phyloP scores from a whole-genome alignment of 768 basidiomycete genomes.

The Phlegmacium glaucopus region DNA sequence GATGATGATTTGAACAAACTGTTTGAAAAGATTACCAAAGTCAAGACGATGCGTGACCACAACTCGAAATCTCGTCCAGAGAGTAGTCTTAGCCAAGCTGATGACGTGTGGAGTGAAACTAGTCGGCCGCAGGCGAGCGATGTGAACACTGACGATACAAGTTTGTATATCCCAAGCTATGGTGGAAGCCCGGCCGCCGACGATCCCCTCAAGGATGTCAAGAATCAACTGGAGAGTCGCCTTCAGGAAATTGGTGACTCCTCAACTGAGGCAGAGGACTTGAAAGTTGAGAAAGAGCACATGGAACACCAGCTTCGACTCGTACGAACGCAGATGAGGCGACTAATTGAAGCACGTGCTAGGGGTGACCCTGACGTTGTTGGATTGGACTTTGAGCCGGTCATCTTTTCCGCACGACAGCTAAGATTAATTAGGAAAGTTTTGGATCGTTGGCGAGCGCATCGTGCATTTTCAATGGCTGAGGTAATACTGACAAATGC shows the following conservation, averaged over 20 bases:
- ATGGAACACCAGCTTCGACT: conserved; percentile 86
- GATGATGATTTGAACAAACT: conserved; percentile 94
- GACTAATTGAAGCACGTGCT: conserved; percentile 71
- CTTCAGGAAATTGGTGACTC: conserved; percentile 54
- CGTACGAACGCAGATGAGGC: conserved; percentile 79
- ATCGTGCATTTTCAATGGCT: conserved; percentile 88
- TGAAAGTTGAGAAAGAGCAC: conserved; percentile 88
- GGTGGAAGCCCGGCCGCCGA: conserved; percentile 63
- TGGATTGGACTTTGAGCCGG: conserved; percentile 67
- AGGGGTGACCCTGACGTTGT: conserved; percentile 72
- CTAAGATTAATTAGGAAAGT: conserved; percentile 80
- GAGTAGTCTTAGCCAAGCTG: conserved; percentile 81
- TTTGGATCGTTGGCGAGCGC: conserved; percentile 80
- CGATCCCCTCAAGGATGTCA: conserved; percentile 64
- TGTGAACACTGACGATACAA: conserved; percentile 84
- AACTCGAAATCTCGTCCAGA: conserved; percentile 81
- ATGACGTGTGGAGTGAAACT: conserved; percentile 87
- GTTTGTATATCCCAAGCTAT: conserved; percentile 59
- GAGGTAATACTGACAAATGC: conserved; percentile 84
- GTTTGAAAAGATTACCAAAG: conserved; percentile 92
- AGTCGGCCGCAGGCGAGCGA: conserved; percentile 80
- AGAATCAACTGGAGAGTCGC: conserved; percentile 72
- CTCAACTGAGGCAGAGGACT: conserved; percentile 72
- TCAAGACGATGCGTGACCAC: conserved; percentile 83
- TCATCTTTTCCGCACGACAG: conserved; percentile 80